Conservation (phyloP, 352 stramenopile species). For the Pilasporangium apinafurcum region DNA sequence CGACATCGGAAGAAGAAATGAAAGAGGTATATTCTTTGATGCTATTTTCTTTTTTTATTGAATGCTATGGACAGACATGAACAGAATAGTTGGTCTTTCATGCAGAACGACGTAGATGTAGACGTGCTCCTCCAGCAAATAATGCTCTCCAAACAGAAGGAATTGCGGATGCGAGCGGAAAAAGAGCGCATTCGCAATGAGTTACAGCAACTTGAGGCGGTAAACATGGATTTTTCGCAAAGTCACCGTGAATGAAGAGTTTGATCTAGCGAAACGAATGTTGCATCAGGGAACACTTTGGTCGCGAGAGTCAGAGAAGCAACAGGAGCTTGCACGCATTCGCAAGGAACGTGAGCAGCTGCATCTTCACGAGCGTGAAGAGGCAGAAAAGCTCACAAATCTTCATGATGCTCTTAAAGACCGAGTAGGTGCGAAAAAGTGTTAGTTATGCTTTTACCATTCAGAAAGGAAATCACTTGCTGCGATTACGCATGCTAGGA, state of each 20-base stretch:
- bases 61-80: conserved; percentile 3
- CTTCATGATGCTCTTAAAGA: conserved; percentile 27
- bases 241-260: too few species aligned
- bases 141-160: conserved; percentile 43
- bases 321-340: conserved; percentile 32
- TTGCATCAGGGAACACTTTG: conserved; percentile 42
- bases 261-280: too few species aligned
- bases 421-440: conserved; percentile 9
- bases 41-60: conserved; percentile 1
- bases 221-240: conserved; percentile 5
- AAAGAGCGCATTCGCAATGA: conserved; percentile 59
- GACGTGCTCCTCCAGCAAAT: conserved; percentile 53
- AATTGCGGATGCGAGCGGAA: conserved; percentile 57
- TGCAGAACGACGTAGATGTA: conserved; percentile 31
- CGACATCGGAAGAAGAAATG: too few species aligned
- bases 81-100: not conserved
- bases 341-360: conserved; percentile 20
- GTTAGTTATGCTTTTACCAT: not conserved
- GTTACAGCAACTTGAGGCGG: conserved; percentile 33
- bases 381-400: conserved; percentile 19
- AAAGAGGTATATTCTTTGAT: too few species aligned
- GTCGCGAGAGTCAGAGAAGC: conserved; percentile 34
- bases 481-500: too few species aligned
- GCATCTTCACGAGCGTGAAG: conserved; percentile 19
- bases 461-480: too few species aligned